Evolutionary conservation across 495 filamentous ascomycete genomes (phyloP), one percentile per base, ranked within the genome.

Genomic region (Cercophora scortea): DNA sequence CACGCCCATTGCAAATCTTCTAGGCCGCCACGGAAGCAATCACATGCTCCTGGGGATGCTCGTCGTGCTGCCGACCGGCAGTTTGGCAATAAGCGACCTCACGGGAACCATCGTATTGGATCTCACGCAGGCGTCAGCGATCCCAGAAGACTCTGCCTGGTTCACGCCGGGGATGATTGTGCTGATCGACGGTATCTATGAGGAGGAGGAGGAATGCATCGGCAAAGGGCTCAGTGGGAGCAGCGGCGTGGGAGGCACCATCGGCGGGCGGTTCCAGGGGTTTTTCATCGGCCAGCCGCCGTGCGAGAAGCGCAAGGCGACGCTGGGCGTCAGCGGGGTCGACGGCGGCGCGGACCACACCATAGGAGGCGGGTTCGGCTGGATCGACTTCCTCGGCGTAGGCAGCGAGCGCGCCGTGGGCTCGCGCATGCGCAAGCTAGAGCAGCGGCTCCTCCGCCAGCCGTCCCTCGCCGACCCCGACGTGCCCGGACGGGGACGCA

Each of bases 151-250:
- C 57, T 90, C 87, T 15, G 85, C 86, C 7, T 97, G 89, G 86
- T 94, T 96, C 61, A 79, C 83, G 0, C 91, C 93, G 0, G 93
- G 93, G 2, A 96, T 95, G 89, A 89, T 98, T 52, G 86, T 96
- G 3, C 75, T 97, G 32, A 81, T 96, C 7, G 94, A 97, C 61
- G 93, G 93, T 2, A 79, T 90, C 17, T 98, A 97, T 62, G 90
- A 95, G 68, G 93, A 96, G 65, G 89, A 94, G 59, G 87, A 87
- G 50, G 81, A 82, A 59, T 77, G 79, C 32, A 68, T 70, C 35
- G 82, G 83, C 8, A 82, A 79, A 9, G 82, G 81, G 1, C 73
- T 95, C 0, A 86, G 87, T 33, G 81, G 85, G 9, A 85, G 80
- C 56, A 83, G 81, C 33, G 90, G 90, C 13, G 80, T 96, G 33